Evolutionary conservation across 83 land plant species (phyloP).

Genomic region (Thuja plicata): DNA sequence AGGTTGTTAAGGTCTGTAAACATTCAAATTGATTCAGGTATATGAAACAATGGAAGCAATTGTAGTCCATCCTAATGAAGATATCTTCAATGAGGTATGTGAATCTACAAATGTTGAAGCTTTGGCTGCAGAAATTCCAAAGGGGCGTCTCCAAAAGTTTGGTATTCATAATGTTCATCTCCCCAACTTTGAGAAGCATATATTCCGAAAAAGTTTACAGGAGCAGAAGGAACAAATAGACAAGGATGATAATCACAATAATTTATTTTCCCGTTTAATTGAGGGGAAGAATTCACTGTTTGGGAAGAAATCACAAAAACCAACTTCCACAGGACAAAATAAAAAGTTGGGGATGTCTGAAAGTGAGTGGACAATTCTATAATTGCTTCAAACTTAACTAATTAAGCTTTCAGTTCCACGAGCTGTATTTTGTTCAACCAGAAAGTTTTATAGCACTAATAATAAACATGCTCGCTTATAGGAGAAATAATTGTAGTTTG

Average conservation of each 20-base stretch:
- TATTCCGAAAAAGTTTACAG: constrained; percentile 1
- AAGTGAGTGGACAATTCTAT: constrained; percentile 14
- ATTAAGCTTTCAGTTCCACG: background rate
- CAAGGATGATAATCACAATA: constrained; percentile 6
- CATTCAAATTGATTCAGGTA: constrained; percentile 4
- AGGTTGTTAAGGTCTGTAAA: background rate
- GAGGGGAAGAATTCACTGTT: constrained; percentile 17
- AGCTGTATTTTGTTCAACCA: constrained; percentile 1
- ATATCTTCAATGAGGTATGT: background rate
- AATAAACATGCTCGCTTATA: background rate
- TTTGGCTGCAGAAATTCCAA: background rate
- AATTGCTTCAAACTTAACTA: background rate
- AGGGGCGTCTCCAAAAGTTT: constrained; percentile 10
- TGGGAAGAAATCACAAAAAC: constrained; percentile 11
- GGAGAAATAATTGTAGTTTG: background rate
- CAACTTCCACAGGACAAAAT: constrained; percentile 6
- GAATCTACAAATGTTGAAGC: constrained; percentile 12
- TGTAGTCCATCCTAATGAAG: constrained; percentile 13
- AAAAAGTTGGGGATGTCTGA: background rate
- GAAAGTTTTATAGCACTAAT: background rate
- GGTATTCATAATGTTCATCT: constrained; percentile 13
- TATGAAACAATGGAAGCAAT: constrained; percentile 20
- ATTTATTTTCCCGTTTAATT: constrained; percentile 10
- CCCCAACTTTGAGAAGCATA: constrained; percentile 2
- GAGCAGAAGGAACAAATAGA: background rate